Percentiles rank a stretch among this genome's conserved stretches.
phyloP scores from a whole-genome alignment of 2,329 filamentous ascomycete genomes.

The Penicillium sp. region DNA sequence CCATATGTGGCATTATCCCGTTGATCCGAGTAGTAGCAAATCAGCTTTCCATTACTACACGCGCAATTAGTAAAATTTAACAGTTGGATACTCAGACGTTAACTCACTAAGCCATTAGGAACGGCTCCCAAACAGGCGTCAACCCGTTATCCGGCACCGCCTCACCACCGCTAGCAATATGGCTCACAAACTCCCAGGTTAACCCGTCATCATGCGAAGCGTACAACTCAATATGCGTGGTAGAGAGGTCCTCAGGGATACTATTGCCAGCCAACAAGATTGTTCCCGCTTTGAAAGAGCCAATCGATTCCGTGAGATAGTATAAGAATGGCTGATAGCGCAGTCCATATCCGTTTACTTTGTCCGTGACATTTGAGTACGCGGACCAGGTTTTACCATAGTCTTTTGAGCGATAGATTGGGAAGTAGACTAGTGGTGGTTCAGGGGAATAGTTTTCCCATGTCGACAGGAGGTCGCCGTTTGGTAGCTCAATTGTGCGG shows the following conservation, averaged over 20 bases:
- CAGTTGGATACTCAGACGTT: neutral
- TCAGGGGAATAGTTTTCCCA: conserved; percentile 58
- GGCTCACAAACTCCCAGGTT: conserved; percentile 67
- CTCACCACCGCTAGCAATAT: conserved; percentile 63
- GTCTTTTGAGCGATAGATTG: conserved; percentile 52
- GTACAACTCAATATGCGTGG: conserved; percentile 69
- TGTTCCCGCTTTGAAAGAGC: conserved; percentile 60
- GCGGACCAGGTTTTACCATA: conserved; percentile 62
- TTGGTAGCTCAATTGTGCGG: conserved; percentile 46
- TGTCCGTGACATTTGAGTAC: conserved; percentile 62
- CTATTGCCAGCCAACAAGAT: conserved; percentile 62
- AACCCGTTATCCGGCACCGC: conserved; percentile 63
- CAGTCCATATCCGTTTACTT: conserved; percentile 63
- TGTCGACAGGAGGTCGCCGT: conserved; percentile 48
- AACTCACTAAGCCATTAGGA: conserved; percentile 54
- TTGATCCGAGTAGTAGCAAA: conserved; percentile 72
- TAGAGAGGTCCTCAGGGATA: conserved; percentile 54
- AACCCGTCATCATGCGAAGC: conserved; percentile 60
- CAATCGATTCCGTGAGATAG: conserved; percentile 59
- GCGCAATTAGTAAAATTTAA: neutral
- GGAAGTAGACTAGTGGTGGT: conserved; percentile 56
- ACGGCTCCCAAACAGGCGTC: conserved; percentile 73
- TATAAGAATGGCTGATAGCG: conserved; percentile 70
- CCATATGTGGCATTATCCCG: conserved; percentile 61
- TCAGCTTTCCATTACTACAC: conserved; percentile 53